phyloP scores from a whole-genome alignment of 2,329 filamentous ascomycete genomes.

The Mycosphaerella arachidis region DNA sequence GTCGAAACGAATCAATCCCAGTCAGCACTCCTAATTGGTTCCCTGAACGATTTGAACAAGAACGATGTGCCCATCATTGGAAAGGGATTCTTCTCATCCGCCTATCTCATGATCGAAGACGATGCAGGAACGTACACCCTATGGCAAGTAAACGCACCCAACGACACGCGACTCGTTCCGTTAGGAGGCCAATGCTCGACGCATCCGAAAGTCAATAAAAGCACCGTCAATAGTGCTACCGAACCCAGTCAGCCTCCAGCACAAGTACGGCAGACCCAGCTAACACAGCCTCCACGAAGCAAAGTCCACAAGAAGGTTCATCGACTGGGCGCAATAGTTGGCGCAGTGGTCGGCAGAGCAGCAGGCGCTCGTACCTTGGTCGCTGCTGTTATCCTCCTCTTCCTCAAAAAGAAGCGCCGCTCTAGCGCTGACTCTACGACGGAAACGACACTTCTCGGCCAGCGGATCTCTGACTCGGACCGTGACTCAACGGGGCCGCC shows the following conservation, averaged over 20 bases:
- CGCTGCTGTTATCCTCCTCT: too few species aligned
- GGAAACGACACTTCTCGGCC: too few species aligned
- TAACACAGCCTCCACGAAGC: too few species aligned
- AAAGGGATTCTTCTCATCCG: not conserved
- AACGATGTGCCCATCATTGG: not conserved
- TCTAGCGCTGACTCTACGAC: too few species aligned
- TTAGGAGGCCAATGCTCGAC: not conserved
- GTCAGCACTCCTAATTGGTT: too few species aligned
- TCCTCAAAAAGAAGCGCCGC: too few species aligned
- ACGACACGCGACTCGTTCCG: not conserved
- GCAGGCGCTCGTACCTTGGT: too few species aligned
- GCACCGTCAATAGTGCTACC: not conserved
- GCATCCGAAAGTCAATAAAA: not conserved
- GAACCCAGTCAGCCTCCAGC: not conserved
- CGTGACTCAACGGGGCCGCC: too few species aligned
- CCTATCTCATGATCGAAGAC: not conserved
- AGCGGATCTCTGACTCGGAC: too few species aligned
- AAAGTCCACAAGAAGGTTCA: not conserved
- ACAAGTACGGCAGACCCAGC: too few species aligned
- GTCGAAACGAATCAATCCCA: constrained; percentile 1
- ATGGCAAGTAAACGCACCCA: not conserved
- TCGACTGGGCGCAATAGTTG: not conserved
- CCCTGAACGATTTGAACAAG: not conserved
- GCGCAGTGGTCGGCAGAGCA: not conserved
- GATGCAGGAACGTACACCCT: not conserved